Percentiles rank a stretch among this genome's conserved stretches.
phyloP scores from a whole-genome alignment of 192 early-diverging fungal species.

The Gonapodya prolifera region DNA sequence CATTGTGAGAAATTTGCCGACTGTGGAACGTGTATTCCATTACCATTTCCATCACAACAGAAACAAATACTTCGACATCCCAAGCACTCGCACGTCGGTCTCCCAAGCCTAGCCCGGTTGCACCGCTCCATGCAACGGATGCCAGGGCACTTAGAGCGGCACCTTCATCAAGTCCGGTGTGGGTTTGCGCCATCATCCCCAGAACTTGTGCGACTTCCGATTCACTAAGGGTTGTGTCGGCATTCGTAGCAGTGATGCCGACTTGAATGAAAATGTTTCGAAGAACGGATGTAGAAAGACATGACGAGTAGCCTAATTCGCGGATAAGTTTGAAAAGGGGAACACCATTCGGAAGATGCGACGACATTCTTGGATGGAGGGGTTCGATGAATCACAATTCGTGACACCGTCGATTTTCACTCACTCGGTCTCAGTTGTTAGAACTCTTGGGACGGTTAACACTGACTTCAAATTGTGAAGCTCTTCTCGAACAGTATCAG shows the following conservation, averaged over 20 bases:
- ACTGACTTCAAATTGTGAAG: no score
- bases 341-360: neutral
- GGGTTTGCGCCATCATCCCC: constrained; percentile 48
- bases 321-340: neutral
- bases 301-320: neutral
- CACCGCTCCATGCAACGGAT: neutral
- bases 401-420: no score
- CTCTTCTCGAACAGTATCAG: no score
- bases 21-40: neutral
- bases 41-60: constrained; percentile 33
- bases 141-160: constrained; percentile 18
- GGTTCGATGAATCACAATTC: no score
- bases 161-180: constrained; percentile 21
- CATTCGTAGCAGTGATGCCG: neutral
- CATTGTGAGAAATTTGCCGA: neutral
- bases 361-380: no score
- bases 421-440: no score
- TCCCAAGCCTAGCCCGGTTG: neutral
- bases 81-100: constrained; percentile 16
- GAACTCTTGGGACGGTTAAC: no score
- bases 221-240: constrained; percentile 5
- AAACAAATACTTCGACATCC: constrained; percentile 51
- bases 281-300: neutral
- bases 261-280: neutral
- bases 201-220: constrained; percentile 39